These are phyloP conservation scores for Annulohypoxylon stygium DNA, from an alignment of 495 filamentous ascomycete species.

Conservation along the genomic window DNA sequence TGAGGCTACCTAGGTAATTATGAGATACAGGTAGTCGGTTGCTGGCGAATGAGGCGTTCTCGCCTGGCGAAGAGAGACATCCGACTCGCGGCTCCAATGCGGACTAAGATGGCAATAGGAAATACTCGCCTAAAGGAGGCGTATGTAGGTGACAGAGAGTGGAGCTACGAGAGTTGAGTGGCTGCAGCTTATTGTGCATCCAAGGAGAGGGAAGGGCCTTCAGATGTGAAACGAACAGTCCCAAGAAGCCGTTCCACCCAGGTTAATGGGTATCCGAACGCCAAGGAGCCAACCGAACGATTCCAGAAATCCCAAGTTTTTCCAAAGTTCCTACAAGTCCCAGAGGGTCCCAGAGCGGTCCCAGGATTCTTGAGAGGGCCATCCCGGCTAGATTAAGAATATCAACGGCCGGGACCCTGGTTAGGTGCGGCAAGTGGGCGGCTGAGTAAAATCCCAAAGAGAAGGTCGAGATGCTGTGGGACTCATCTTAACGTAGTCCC, in stretches of 20 bases:
- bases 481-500: constrained; percentile 39
- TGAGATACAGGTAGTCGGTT: constrained; percentile 37
- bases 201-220: constrained; percentile 9
- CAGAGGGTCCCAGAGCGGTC: not conserved
- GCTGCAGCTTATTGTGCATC: constrained; percentile 35
- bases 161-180: constrained; percentile 37
- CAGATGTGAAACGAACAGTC: constrained; percentile 41
- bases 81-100: constrained; percentile 41
- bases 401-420: constrained; percentile 27
- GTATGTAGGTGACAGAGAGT: constrained; percentile 39
- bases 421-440: constrained; percentile 38
- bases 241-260: constrained; percentile 30
- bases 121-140: constrained; percentile 49
- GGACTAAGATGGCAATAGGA: constrained; percentile 42
- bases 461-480: constrained; percentile 31
- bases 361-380: constrained; percentile 5
- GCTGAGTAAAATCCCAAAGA: constrained; percentile 30
- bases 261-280: constrained; percentile 36
- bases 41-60: constrained; percentile 38
- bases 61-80: constrained; percentile 43
- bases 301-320: constrained; percentile 31
- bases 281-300: constrained; percentile 46
- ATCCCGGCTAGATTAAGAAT: constrained; percentile 20
- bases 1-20: constrained; percentile 29
- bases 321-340: constrained; percentile 9